phyloP scores from a whole-genome alignment of 1,284 basidiomycete species.

The Pseudozyma hubeiensis region DNA sequence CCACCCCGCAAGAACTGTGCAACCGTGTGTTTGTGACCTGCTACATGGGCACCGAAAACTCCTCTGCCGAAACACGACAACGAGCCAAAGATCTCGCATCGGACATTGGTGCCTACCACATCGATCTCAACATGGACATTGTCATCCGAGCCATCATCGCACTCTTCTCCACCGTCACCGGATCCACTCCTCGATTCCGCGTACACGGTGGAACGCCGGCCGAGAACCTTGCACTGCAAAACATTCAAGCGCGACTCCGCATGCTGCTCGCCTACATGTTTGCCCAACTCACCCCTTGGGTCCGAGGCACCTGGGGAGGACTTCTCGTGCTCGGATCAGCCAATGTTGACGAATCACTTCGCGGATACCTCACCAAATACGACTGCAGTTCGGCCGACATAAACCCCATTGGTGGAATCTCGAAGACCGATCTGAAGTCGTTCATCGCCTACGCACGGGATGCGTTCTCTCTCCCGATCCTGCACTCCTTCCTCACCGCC shows the following conservation, averaged over 20 bases:
- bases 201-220: conserved; percentile 86
- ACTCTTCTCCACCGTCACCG: conserved; percentile 86
- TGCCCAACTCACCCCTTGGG: conserved; percentile 94
- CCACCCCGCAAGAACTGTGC: conserved; percentile 86
- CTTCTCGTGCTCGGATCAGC: conserved; percentile 94
- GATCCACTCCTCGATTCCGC: conserved; percentile 83
- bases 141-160: conserved; percentile 84
- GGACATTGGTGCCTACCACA: conserved; percentile 86
- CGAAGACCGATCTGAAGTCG: conserved; percentile 95
- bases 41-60: conserved; percentile 99
- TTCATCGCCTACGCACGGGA: conserved; percentile 88
- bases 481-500: conserved; percentile 85
- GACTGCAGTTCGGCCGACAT: conserved; percentile 85
- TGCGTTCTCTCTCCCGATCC: conserved; percentile 85
- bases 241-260: conserved; percentile 92
- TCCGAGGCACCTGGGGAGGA: conserved; percentile 83
- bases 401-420: conserved; percentile 97
- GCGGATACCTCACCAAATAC: conserved; percentile 98
- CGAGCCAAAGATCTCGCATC: conserved; percentile 86
- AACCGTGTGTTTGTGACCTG: conserved; percentile 93
- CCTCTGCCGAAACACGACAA: conserved; percentile 83
- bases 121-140: conserved; percentile 95
- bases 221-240: conserved; percentile 96
- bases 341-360: conserved; percentile 97
- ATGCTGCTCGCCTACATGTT: conserved; percentile 99